These are phyloP conservation scores for Suillus fuscotomentosus DNA, from an alignment of 768 basidiomycete species.

Conservation along the genomic window DNA sequence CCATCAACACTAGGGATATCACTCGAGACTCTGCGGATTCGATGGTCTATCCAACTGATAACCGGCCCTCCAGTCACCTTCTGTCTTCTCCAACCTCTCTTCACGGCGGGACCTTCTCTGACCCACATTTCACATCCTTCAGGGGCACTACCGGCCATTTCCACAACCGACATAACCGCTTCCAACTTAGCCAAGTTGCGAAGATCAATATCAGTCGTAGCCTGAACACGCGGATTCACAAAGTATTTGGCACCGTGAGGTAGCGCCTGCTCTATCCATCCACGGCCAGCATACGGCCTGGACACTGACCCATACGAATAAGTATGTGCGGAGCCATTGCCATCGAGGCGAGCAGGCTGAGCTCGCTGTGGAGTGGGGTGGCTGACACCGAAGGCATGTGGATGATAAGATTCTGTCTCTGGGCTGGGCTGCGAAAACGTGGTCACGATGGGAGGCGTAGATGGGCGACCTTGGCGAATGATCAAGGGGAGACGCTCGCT, in stretches of 20 bases:
- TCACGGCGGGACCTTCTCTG: conserved; percentile 35
- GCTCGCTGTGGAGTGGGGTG: conserved; percentile 31
- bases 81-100: conserved; percentile 28
- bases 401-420: conserved; percentile 20
- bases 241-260: conserved; percentile 74
- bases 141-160: conserved; percentile 30
- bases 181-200: conserved; percentile 51
- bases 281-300: conserved; percentile 36
- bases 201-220: conserved; percentile 73
- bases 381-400: conserved; percentile 16
- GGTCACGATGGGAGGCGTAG: conserved; percentile 29
- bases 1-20: conserved; percentile 40
- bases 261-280: conserved; percentile 77
- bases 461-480: conserved; percentile 21
- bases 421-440: conserved; percentile 15
- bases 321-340: conserved; percentile 30
- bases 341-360: conserved; percentile 20
- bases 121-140: conserved; percentile 66
- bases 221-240: conserved; percentile 55
- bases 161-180: conserved; percentile 32
- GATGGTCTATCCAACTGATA: conserved; percentile 68
- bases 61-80: conserved; percentile 34
- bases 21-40: conserved; percentile 46
- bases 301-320: conserved; percentile 26
- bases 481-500: conserved; percentile 60